phyloP scores from a whole-genome alignment of 2,329 filamentous ascomycete species.

The Colletotrichum liaoningense region DNA sequence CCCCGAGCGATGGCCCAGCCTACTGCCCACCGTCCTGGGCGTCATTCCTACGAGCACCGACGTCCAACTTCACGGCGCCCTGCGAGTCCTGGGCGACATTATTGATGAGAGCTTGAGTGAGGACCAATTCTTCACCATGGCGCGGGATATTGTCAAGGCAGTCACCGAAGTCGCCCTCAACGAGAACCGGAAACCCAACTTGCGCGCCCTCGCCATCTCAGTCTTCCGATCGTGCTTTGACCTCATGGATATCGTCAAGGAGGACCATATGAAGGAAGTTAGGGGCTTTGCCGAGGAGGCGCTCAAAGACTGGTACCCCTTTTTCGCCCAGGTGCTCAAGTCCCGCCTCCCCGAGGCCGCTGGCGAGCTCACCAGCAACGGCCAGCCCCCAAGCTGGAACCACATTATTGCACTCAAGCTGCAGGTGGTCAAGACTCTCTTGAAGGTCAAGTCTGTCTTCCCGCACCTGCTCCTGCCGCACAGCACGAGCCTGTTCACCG shows the following conservation, averaged over 20 bases:
- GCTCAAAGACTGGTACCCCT: conserved; percentile 86
- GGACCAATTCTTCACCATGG: conserved; percentile 93
- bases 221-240: conserved; percentile 95
- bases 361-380: conserved; percentile 54
- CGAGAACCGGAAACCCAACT: conserved; percentile 76
- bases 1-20: conserved; percentile 92
- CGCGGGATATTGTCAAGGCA: conserved; percentile 84
- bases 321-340: conserved; percentile 86
- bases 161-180: conserved; percentile 86
- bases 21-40: conserved; percentile 83
- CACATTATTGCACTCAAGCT: conserved; percentile 88
- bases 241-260: conserved; percentile 95
- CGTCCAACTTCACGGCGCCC: conserved; percentile 85
- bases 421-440: conserved; percentile 91
- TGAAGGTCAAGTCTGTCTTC: conserved; percentile 88
- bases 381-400: conserved; percentile 78
- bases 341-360: conserved; percentile 76
- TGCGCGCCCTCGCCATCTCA: conserved; percentile 87
- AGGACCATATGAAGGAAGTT: conserved; percentile 88
- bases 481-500: conserved; percentile 84
- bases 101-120: conserved; percentile 95
- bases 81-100: conserved; percentile 88
- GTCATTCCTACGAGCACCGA: conserved; percentile 82
- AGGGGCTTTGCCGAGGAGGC: conserved; percentile 91
- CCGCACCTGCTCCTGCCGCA: conserved; percentile 84